A percentile compares a stretch with the other conserved stretches of the same genome.
Conservation (phyloP, 352 stramenopile genomes). For the Pythium pyrilobum region DNA sequence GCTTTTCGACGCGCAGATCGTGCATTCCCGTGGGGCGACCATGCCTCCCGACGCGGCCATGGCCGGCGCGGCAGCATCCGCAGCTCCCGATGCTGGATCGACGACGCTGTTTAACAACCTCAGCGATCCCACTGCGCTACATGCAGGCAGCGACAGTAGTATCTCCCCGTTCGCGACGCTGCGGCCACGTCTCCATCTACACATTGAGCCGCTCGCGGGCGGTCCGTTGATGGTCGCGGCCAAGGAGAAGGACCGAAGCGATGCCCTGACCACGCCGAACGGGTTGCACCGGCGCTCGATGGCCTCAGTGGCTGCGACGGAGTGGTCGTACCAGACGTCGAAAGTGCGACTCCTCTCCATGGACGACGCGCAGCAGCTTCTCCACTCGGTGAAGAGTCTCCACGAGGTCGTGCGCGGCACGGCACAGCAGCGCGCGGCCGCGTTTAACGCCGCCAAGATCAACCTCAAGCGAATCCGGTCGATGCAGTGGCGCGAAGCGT, state of each 20-base stretch:
- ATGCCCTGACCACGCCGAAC: conserved; percentile 2
- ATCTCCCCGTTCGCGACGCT: neutral
- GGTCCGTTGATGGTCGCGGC: conserved; percentile 15
- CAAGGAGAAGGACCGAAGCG: conserved; percentile 16
- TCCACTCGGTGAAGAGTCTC: conserved; percentile 27
- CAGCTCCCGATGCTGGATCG: no score
- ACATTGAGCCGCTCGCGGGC: conserved; percentile 16
- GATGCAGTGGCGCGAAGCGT: conserved; percentile 49
- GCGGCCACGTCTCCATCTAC: conserved; percentile 18
- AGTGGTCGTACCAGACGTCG: conserved; percentile 36
- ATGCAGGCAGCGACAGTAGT: no score
- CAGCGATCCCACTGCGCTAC: no score
- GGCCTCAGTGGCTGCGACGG: conserved; percentile 1
- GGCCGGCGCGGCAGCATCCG: neutral
- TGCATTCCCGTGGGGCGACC: conserved; percentile 6
- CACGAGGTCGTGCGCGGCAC: conserved; percentile 28
- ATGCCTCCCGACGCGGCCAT: neutral
- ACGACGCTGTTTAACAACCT: no score
- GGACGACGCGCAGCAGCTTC: conserved; percentile 24
- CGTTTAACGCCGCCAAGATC: conserved; percentile 28
- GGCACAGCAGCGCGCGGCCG: conserved; percentile 19
- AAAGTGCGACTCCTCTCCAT: conserved; percentile 31
- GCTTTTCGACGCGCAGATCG: conserved; percentile 17
- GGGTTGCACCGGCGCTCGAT: conserved; percentile 17
- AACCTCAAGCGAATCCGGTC: conserved; percentile 30